A percentile compares a stretch with the other conserved stretches of the same genome.
Conservation (phyloP, 2,329 filamentous ascomycete species). For the Stagonosporopsis cucurbitacearum region DNA sequence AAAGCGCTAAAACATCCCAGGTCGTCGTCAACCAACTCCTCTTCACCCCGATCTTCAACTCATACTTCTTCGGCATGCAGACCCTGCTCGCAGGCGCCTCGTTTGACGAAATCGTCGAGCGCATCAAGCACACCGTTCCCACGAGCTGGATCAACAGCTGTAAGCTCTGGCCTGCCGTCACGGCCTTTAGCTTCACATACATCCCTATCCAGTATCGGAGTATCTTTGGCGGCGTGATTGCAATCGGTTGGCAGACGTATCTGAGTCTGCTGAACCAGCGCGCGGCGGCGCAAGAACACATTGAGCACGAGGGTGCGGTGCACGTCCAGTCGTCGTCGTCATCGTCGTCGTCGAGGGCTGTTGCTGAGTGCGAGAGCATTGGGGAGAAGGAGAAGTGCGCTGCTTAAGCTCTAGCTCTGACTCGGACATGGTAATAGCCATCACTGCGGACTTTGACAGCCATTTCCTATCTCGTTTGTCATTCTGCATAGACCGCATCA, state of each 20-base stretch:
- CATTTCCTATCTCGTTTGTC: constrained; percentile 20
- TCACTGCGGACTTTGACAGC: background rate
- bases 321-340: background rate
- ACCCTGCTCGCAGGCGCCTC: constrained; percentile 64
- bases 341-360: background rate
- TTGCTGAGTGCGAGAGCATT: constrained; percentile 5
- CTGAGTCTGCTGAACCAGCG: constrained; percentile 78
- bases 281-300: constrained; percentile 66
- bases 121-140: constrained; percentile 77
- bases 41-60: constrained; percentile 73
- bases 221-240: constrained; percentile 76
- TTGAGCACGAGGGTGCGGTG: constrained; percentile 23
- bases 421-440: background rate
- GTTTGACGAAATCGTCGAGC: constrained; percentile 68
- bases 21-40: constrained; percentile 78
- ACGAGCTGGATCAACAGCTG: constrained; percentile 77
- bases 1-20: constrained; percentile 14
- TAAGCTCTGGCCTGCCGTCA: constrained; percentile 89
- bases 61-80: constrained; percentile 61
- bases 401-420: background rate
- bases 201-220: constrained; percentile 79
- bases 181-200: constrained; percentile 86
- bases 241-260: constrained; percentile 93
- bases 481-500: constrained; percentile 6
- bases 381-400: constrained; percentile 25